Evolutionary conservation across 129 eudicot species (phyloP).

Genomic region (Flaveria sonorensis): DNA sequence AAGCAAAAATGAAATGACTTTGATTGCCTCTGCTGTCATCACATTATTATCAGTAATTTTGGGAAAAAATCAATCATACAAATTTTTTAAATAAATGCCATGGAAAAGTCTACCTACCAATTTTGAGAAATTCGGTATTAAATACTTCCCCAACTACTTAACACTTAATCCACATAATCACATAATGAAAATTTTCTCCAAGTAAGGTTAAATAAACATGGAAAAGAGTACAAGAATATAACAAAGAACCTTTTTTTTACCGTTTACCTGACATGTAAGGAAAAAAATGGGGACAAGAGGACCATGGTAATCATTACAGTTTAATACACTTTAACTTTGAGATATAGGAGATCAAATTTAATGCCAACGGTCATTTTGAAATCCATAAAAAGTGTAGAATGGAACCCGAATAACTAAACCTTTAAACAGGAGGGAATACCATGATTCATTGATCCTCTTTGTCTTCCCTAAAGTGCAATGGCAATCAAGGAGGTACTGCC

Average conservation of each 20-base stretch:
- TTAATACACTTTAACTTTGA: constrained; percentile 9
- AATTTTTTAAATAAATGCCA: constrained; percentile 26
- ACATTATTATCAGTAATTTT: constrained; percentile 31
- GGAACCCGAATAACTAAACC: constrained; percentile 14
- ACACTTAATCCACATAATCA: constrained; percentile 2
- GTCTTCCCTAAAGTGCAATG: constrained; percentile 35
- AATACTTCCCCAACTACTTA: constrained; percentile 28
- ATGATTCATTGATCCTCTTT: constrained; percentile 35
- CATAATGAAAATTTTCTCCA: neutral
- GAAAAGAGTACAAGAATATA: neutral
- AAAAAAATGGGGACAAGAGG: constrained; percentile 24
- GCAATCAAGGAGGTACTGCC: constrained; percentile 27
- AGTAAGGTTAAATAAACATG: neutral
- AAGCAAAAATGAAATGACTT: constrained; percentile 19
- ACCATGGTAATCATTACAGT: constrained; percentile 12
- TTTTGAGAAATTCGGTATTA: constrained; percentile 20
- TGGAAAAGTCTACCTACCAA: constrained; percentile 37
- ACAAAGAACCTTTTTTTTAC: neutral
- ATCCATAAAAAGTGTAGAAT: neutral
- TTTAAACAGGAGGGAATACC: constrained; percentile 29
- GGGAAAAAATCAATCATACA: constrained; percentile 29
- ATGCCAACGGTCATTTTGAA: constrained; percentile 21
- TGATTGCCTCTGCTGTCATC: constrained; percentile 36
- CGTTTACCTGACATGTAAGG: constrained; percentile 11
- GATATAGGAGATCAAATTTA: constrained; percentile 14